Evolutionary conservation across 176 grass and related monocot genomes (phyloP), one percentile per base, ranked within the genome.

Genomic region (Triticum dicoccoides): DNA sequence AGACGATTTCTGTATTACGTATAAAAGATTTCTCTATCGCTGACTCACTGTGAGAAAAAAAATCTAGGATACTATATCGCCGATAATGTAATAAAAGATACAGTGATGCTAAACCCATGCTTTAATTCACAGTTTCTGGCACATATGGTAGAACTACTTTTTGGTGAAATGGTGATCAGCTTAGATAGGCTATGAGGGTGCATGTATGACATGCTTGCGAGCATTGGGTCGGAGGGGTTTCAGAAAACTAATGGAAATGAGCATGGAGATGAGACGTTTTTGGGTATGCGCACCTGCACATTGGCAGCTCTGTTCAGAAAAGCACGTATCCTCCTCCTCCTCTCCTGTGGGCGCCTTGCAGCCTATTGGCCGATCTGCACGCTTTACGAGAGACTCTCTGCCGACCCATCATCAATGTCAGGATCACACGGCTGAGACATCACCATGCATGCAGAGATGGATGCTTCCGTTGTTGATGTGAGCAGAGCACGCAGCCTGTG

Each of bases 401-500:
- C 17, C 6, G 1, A 52, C 49, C 49, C 49, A 52, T 52, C 49
- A 52, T 52, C 14, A 2, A 17, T 52, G 49, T 52, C 49, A 6
- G 14, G 14, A 52, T 52, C 49, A 52, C 14, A 6, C 14, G 51
- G 51, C 51, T 54, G 56, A 59, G 56, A 21, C 56, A 59, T 59
- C 6, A 8, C 20, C 56, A 59, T 59, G 20, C 6, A 59, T 8
- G 18, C 56, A 59, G 54, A 58, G 54, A 58, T 58, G 71, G 71
- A 84, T 35, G 71, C 59, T 58, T 24, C 62, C 72, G n/a, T 76
- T 84, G 10, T 11, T 76, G 58, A 62, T 45, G 25, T 65, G 37
- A 51, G 47, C 17, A 56, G 17, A 20, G 52, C 52, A 58, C 17
- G 7, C 7, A 59, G 56, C 18, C 51, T 54, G 51, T 54, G 0